Evolutionary conservation across 805 yeast genomes (phyloP).

Genomic region (Sugiyamaella qingdaonensis): DNA sequence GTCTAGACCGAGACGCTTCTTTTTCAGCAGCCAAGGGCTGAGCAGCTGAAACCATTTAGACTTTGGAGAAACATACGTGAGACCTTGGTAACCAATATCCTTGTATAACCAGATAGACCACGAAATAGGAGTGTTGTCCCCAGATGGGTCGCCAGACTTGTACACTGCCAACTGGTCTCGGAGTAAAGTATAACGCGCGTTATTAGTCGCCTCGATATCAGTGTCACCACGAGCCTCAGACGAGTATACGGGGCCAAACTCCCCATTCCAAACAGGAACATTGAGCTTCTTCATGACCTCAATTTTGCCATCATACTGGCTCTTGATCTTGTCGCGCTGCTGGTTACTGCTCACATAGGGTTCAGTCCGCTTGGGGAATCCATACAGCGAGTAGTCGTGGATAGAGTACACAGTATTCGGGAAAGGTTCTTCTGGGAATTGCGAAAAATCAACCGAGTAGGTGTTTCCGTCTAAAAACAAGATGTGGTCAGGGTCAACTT

Average conservation of each 20-base stretch:
- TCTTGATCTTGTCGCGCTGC: constrained; percentile 35
- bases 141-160: constrained; percentile 45
- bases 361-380: constrained; percentile 38
- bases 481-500: constrained; percentile 46
- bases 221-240: constrained; percentile 40
- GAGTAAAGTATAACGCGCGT: constrained; percentile 40
- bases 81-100: constrained; percentile 50
- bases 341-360: constrained; percentile 36
- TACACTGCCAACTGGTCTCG: constrained; percentile 45
- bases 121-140: constrained; percentile 42
- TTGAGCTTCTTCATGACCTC: constrained; percentile 38
- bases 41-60: constrained; percentile 43
- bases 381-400: constrained; percentile 45
- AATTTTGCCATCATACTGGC: constrained; percentile 43
- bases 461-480: constrained; percentile 50
- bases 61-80: constrained; percentile 43
- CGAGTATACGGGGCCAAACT: constrained; percentile 50
- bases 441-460: constrained; percentile 47
- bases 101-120: constrained; percentile 55
- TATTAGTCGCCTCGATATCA: constrained; percentile 38
- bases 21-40: constrained; percentile 41
- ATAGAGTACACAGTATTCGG: constrained; percentile 48
- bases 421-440: constrained; percentile 38
- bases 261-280: constrained; percentile 54
- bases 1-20: constrained; percentile 44